Percentiles rank a stretch among this genome's conserved stretches.
Conservation (phyloP, 1,284 basidiomycete genomes). For the Moesziomyces sp. region DNA sequence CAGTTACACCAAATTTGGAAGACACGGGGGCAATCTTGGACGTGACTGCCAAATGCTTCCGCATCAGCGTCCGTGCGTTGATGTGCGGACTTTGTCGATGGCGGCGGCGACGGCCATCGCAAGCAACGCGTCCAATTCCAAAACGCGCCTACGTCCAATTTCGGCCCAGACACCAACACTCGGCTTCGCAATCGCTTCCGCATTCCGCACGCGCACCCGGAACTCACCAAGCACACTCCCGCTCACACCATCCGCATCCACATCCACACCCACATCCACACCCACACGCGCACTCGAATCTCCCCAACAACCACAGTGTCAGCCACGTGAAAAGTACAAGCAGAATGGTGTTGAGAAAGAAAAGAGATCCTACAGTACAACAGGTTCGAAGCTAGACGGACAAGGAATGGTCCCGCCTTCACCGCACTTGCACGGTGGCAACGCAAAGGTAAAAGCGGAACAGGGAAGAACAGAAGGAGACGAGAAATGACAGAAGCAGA, state of each 20-base stretch:
- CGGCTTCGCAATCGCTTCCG: too few species aligned
- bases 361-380: constrained; percentile 25
- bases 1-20: too few species aligned
- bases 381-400: constrained; percentile 18
- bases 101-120: too few species aligned
- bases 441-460: not conserved
- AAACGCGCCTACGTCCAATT: too few species aligned
- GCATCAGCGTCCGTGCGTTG: too few species aligned
- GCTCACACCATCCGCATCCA: too few species aligned
- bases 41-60: too few species aligned
- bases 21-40: too few species aligned
- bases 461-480: constrained; percentile 1
- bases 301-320: not conserved
- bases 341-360: constrained; percentile 14
- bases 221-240: not conserved
- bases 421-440: not conserved
- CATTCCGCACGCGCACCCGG: too few species aligned
- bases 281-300: not conserved
- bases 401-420: not conserved
- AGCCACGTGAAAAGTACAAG: not conserved
- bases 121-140: too few species aligned
- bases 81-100: too few species aligned
- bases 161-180: too few species aligned
- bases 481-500: not conserved
- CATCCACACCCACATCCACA: not conserved